A percentile compares a stretch with the other conserved stretches of the same genome.
Evolutionary conservation across 164 flowering plant species (phyloP).

Genomic region (Chimonanthus praecox): DNA sequence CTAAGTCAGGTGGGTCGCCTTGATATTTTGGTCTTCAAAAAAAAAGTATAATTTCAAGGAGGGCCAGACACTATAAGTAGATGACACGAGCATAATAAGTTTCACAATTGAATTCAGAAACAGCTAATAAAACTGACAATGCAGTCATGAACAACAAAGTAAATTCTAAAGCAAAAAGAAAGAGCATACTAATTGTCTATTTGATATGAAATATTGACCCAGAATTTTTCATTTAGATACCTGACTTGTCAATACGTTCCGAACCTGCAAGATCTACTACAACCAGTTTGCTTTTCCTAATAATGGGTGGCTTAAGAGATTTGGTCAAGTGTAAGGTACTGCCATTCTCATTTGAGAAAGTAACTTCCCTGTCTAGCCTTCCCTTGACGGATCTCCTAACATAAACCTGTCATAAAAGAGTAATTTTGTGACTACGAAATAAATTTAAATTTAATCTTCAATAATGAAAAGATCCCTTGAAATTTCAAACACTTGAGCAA

Average conservation of each 20-base stretch:
- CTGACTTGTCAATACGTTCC: slow-evolving; percentile 95
- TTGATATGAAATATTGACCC: not conserved
- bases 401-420: slow-evolving; percentile 49
- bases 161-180: not conserved
- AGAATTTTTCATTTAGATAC: slow-evolving; percentile 22
- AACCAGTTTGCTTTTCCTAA: slow-evolving; percentile 82
- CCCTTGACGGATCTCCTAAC: slow-evolving; percentile 65
- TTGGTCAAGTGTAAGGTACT: slow-evolving; percentile 38
- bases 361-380: slow-evolving; percentile 33
- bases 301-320: slow-evolving; percentile 54
- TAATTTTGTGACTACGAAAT: not conserved
- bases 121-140: not conserved
- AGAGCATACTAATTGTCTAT: not conserved
- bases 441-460: not conserved
- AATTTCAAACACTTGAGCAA: not conserved
- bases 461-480: not conserved
- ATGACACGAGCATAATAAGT: not conserved
- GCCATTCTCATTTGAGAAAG: slow-evolving; percentile 48
- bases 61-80: not conserved
- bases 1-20: no score
- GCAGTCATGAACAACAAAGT: not conserved
- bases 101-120: not conserved
- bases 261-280: slow-evolving; percentile 99
- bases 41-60: not conserved
- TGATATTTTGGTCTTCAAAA: no score